A percentile compares a stretch with the other conserved stretches of the same genome.
Evolutionary conservation across 495 filamentous ascomycete species (phyloP).

Genomic region (Xylaria intraflava): DNA sequence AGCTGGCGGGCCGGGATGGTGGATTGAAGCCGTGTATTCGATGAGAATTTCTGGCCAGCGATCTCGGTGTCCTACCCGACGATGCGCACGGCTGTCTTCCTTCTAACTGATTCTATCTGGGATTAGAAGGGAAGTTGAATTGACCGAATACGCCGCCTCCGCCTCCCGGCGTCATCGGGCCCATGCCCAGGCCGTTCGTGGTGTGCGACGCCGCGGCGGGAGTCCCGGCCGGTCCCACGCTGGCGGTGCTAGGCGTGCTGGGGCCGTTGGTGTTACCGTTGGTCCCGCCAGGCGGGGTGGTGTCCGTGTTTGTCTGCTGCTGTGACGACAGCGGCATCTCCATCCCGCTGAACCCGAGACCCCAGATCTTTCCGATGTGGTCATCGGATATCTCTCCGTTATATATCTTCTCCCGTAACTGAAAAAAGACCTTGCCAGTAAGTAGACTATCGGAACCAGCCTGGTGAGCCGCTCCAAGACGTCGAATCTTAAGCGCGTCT

Average conservation of each 20-base stretch:
- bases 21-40: not conserved
- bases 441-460: slow-evolving; percentile 87
- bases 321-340: slow-evolving; percentile 32
- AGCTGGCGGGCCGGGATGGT: not conserved
- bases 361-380: slow-evolving; percentile 82
- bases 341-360: slow-evolving; percentile 56
- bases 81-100: slow-evolving; percentile 1
- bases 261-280: slow-evolving; percentile 52
- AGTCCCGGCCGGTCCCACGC: slow-evolving; percentile 49
- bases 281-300: slow-evolving; percentile 38
- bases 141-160: slow-evolving; percentile 57
- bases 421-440: slow-evolving; percentile 90
- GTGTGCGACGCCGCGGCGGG: slow-evolving; percentile 53
- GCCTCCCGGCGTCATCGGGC: slow-evolving; percentile 62
- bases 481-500: slow-evolving; percentile 81
- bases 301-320: slow-evolving; percentile 22
- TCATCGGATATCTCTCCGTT: slow-evolving; percentile 70
- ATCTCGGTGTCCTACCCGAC: not conserved
- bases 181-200: slow-evolving; percentile 46
- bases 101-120: slow-evolving; percentile 22
- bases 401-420: slow-evolving; percentile 77
- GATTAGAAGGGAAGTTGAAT: slow-evolving; percentile 42
- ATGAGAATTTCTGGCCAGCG: slow-evolving; percentile 3
- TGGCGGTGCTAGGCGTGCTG: slow-evolving; percentile 62
- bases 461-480: slow-evolving; percentile 79